Evolutionary conservation across 352 stramenopile species (phyloP), one percentile per base, ranked within the genome.

Genomic region (Pythium volutum): DNA sequence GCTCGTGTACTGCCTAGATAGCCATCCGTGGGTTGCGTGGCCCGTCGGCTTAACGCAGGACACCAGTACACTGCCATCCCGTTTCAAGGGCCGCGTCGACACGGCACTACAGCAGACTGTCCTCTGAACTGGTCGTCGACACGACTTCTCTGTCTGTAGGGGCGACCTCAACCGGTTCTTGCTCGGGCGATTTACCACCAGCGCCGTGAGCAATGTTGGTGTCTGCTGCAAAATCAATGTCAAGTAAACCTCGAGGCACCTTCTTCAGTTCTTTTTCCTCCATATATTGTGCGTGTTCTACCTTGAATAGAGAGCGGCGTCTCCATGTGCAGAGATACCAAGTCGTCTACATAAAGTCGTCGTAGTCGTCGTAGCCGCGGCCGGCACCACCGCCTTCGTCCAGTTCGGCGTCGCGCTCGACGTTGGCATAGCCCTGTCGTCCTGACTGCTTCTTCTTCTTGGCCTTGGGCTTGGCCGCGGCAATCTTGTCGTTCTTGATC

Each of bases 401-500:
- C 43, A 68, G 16, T 46, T 71, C 76, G 49, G 64, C 67, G 42
- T 56, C 71, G 23, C 80, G 80, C 67, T 93, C 84, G 16, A 93
- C 81, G 55, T 91, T 93, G 36, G 84, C 77, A 59, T 91, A 93
- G 36, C 84, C 81, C 66, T 91, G 79, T 52, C 88, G 88, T 54
- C 84, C 84, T 16, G 76, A 79, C 50, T 73, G 65, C 73, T 91
- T 91, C 77, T 91, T 93, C 71, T 93, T 93, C 76, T 93, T 93
- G 48, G 71, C 67, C 71, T 93, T 93, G 27, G 78, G 81, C 71
- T 93, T 93, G 42, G 84, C 77, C 14, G 78, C 72, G 22, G 75
- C 73, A 65, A 93, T 93, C 69, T 93, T 93, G 41, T 93, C 84
- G 69, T 93, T 93, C 76, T 93, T 91, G 62, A 93, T 86, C 49